Base-by-base conservation (phyloP, 2,329 filamentous ascomycete genomes). In the Botrytis cinerea region DNA sequence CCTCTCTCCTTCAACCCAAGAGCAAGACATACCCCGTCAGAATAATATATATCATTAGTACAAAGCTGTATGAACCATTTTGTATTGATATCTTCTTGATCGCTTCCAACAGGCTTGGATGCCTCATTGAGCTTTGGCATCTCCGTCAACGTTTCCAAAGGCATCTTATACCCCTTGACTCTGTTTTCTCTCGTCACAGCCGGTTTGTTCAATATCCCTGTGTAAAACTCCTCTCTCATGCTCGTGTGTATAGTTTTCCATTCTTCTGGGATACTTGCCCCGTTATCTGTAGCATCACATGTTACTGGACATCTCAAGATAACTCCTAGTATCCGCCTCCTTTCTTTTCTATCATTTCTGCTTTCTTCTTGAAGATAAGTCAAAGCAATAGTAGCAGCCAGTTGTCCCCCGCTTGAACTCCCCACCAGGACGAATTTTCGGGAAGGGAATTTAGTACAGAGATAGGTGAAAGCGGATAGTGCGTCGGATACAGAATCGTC, bases 21-120 rank as follows among this genome's bases (percentile, higher is more conserved):
- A 6, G 83, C 85, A 76, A 86, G 87, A 75, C 85, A 87, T 14
- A 85, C 75, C 16, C 86, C 86, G 77, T 87, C 86, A 32, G 84
- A 85, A 78, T 87, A 87, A 74, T 87, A 82, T 59, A 83, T 82
- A 75, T 88, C 86, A 70, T 87, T 87, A 14, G 84, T 85, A 73
- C 83, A 84, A 7, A 87, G 79, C 80, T 87, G 86, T 25, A 87
- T 82, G 70, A 72, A 72, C 82, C 84, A 87, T 62, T 84, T 84
- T 73, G 81, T 79, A 8, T 76, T 71, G 60, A 86, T 66, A 20
- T 80, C 77, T 48, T 48, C 40, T 28, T 57, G 51, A 9, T 4
- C 9, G 20, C 2, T 48, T 38, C 9, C 32, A 10, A 25, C 40
- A 22, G 8, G 10, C 2, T 60, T 28, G 8, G 46, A 20, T 28